phyloP scores from a whole-genome alignment of 441 rosid species.

The Sinapis alba region DNA sequence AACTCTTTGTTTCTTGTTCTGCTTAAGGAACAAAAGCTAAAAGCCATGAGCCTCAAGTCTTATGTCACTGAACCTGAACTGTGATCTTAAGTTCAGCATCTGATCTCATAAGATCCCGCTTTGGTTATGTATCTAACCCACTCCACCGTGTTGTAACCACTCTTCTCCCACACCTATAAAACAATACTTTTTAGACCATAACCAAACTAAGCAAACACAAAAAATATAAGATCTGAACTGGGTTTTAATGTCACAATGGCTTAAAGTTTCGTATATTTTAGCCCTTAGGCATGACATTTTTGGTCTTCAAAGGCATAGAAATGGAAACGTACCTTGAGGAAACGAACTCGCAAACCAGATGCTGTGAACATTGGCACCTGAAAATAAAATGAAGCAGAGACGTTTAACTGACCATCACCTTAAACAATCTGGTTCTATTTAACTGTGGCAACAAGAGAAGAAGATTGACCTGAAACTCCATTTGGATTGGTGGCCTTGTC shows the following conservation, averaged over 20 bases:
- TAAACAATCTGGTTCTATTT: not conserved
- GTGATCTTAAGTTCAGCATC: constrained; percentile 57
- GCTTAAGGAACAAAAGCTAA: constrained; percentile 22
- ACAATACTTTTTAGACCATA: not conserved
- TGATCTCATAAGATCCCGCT: constrained; percentile 96
- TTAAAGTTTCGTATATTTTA: not conserved
- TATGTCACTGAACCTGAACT: constrained; percentile 4
- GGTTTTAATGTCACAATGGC: not conserved
- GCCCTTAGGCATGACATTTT: not conserved
- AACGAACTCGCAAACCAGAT: constrained; percentile 96
- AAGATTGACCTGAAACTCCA: constrained; percentile 92
- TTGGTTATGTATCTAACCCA: constrained; percentile 99
- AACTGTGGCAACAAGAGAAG: constrained; percentile 11
- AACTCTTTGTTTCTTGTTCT: constrained; percentile 8
- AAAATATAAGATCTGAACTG: not conserved
- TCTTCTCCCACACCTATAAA: constrained; percentile 98
- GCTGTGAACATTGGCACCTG: constrained; percentile 99
- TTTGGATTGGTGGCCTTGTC: constrained; percentile 98
- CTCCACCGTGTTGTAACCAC: constrained; percentile 97
- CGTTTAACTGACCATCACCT: not conserved
- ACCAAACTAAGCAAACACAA: not conserved
- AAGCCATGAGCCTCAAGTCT: constrained; percentile 3
- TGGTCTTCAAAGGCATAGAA: not conserved
- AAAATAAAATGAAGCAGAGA: constrained; percentile 1
- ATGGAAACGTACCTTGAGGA: constrained; percentile 69